Evolutionary conservation across 2,329 filamentous ascomycete species (phyloP), one percentile per base, ranked within the genome.

Genomic region (Hysterium pulicare): DNA sequence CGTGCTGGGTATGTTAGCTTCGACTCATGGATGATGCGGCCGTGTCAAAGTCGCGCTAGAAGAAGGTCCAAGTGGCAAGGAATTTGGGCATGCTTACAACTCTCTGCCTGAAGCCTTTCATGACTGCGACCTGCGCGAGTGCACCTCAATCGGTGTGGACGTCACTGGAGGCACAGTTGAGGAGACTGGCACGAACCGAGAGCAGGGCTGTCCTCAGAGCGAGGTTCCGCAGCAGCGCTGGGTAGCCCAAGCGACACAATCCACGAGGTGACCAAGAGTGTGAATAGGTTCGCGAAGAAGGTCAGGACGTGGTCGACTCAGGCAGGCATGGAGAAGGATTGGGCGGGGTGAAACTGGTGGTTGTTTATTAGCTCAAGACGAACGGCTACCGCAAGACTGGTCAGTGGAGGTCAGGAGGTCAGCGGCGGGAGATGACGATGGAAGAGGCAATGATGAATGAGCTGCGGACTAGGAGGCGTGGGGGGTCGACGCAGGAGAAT

Each of bases 71-170:
- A 47, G 54, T 42, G 28, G 32, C 28, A 33, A 40, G 41, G 40
- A 34, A 44, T 40, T 43, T 38, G 48, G 47, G 53, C 51, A 56
- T 53, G 82, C 87, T 79, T 82, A 95, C 90, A 78, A 96, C 90
- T 86, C 87, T 88, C 78, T 95, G 89, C 74, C 90, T 87, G 73
- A 97, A 95, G 70, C 89, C 87, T 77, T 95, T 96, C 91, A 97
- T 96, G 72, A 79, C 86, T 71, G 70, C 71, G 53, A 54, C 53
- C 49, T 48, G 61, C 62, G 58, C 56, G 48, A 48, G 47, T 47
- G 53, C 55, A 57, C 50, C 50, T 54, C 49, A 55, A 52, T 57
- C 47, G 53, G 53, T 53, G 59, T 55, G 56, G 50, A 45, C 40
- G 55, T 44, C 26, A 42, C 53, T 33, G 51, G 49, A 50, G 55